Evolutionary conservation across 73 alveolate species (phyloP), one percentile per base, ranked within the genome.

Genomic region (Diophrys appendiculata): DNA sequence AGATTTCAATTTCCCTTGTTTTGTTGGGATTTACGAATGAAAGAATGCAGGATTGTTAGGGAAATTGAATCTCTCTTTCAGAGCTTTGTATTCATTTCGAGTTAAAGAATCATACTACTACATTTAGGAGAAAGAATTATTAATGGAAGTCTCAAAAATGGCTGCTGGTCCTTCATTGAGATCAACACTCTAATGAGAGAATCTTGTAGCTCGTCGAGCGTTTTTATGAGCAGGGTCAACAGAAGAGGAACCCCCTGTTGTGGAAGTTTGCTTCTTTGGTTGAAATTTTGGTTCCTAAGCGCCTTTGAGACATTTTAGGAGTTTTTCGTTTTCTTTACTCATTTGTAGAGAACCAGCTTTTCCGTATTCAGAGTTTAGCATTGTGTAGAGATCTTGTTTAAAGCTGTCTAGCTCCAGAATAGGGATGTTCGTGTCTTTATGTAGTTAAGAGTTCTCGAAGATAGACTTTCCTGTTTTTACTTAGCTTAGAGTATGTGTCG

Each of bases 1-100:
- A 11, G 33, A 23, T 25, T 60, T 60, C 8, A 60, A 29, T 25
- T n/a, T 60, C n/a, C 13, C 13, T 13, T 5, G 13, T 25, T 60
- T 25, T 13, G 71, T 11, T 5, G 60, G 60, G 18, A 43, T 18
- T 43, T 43, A 18, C 5, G 71, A 60, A 11, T 60, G 30, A 25
- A 60, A 60, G 29, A 60, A 60, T 5, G 71, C 71, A 23, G 71
- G 71, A n/a, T 60, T 60, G n/a, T 2, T 25, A 11, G 71, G 71
- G 71, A 60, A 60, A 29, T 60, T 60, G 29, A 60, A 60, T 25
- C 30, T 60, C 75, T 67, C 31, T 28, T 67, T 67, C 54, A 67
- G 27, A 3, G 3, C 18, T 25, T 25, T 26, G 75, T 26, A 67
- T 31, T 67, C 75, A 3, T 67, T n/a, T 24, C 5, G 60, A 43